Conservation (phyloP, 768 basidiomycete species). For the Pulveroboletus frians region DNA sequence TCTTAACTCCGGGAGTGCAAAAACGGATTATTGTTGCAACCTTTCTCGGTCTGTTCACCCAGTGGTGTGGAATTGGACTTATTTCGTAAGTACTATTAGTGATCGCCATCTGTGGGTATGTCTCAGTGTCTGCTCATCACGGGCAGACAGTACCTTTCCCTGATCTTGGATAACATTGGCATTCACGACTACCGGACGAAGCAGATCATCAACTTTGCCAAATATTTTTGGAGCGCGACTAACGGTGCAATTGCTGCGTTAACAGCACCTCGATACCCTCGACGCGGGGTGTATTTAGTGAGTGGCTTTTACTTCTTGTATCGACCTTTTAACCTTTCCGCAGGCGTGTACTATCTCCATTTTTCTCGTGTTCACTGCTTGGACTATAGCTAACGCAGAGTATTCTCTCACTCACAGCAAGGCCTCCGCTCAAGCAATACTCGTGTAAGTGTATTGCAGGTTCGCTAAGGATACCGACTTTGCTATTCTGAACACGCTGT, state of each 20-base stretch:
- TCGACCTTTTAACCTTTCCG: not conserved
- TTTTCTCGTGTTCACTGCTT: conserved; percentile 10
- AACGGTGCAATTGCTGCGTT: conserved; percentile 5
- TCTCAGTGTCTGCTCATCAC: not conserved
- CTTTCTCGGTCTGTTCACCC: conserved; percentile 12
- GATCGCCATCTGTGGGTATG: fast-evolving
- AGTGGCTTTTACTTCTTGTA: not conserved
- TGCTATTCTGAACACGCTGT: not conserved
- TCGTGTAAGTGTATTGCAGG: conserved; percentile 5
- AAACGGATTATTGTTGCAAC: conserved; percentile 11
- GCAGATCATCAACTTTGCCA: conserved; percentile 12
- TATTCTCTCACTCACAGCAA: conserved; percentile 13
- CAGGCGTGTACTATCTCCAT: conserved; percentile 16
- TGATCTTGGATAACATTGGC: conserved; percentile 15
- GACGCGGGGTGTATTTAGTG: conserved; percentile 14
- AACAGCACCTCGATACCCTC: conserved; percentile 11
- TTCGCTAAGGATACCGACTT: not conserved
- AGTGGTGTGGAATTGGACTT: conserved; percentile 14
- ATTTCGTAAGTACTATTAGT: not conserved
- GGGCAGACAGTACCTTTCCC: conserved; percentile 8
- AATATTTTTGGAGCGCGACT: conserved; percentile 8
- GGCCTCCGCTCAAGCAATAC: conserved; percentile 2
- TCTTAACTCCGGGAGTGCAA: conserved; percentile 14
- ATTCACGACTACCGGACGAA: conserved; percentile 19
- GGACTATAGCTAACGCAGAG: conserved; percentile 18